Base-by-base conservation (phyloP, 2,329 filamentous ascomycete species). In the Pseudogymnoascus sp. region DNA sequence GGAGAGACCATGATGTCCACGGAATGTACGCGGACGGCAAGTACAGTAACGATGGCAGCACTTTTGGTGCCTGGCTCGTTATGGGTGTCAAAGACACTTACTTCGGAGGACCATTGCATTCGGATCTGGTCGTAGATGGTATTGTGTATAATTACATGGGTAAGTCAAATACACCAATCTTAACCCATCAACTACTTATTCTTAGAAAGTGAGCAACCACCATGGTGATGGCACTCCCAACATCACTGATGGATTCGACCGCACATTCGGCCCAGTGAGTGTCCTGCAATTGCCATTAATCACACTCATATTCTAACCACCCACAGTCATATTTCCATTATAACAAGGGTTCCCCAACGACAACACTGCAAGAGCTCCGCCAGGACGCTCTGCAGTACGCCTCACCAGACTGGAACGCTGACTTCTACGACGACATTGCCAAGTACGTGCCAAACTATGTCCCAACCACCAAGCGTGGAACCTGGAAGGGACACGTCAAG, bases 71-170 rank as follows among this genome's bases (percentile, higher is more conserved):
- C 1, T 88, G 84, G 84, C 73, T 88, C 12, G 83, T 88, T 0
- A 83, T 85, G 80, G 87, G 87, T 68, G 86, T 82, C 0, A 81
- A 80, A 66, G 84, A 88, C 60, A 85, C 83, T 0, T 86, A 86
- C 67, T 86, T 81, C 68, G 82, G 82, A 7, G 85, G 85, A 0
- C 85, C 85, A 0, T 73, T 84, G 2, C 84, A 87, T 70, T 86
- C 84, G 0, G 86, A 88, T 67, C 73, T 88, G 5, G 80, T 80
- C 0, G 85, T 88, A 0, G 85, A 88, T 66, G 85, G 84, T 0
- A 87, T 88, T 55, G 78, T 88, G 0, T 87, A 88, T 70, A 86
- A 88, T 68, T 88, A 88, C 68, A 80, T 83, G 40, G 70, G 72
- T 72, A 61, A 64, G 66, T 67, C 16, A 40, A 16, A 18, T 45